Evolutionary conservation across 2,329 filamentous ascomycete species (phyloP).

Genomic region (Monilinia vaccinii-corymbosi): DNA sequence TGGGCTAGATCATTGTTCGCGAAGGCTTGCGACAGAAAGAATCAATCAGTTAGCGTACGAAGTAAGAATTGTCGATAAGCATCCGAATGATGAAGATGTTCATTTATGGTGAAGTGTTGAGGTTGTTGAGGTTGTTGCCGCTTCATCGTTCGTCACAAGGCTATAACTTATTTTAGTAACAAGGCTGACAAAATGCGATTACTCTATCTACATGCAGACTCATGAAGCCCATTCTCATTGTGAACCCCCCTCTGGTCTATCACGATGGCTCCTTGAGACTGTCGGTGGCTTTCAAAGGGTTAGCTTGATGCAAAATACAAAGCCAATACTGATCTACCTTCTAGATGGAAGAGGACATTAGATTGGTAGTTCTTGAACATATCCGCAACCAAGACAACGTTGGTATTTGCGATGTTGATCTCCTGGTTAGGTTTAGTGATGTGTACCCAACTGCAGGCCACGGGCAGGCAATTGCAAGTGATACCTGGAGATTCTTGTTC

Average conservation of each 20-base stretch:
- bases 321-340: conserved; percentile 51
- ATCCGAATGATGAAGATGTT: not conserved
- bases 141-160: conserved; percentile 1
- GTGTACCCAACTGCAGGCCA: not conserved
- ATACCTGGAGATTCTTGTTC: conserved; percentile 83
- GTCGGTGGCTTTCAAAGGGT: conserved; percentile 56
- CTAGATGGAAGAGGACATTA: conserved; percentile 92
- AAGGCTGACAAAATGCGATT: not conserved
- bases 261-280: conserved; percentile 70
- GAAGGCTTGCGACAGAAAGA: not conserved
- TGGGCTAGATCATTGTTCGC: conserved; percentile 4
- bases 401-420: conserved; percentile 98
- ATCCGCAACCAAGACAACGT: conserved; percentile 92
- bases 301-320: conserved; percentile 12
- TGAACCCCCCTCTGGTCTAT: conserved; percentile 1
- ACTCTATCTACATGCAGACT: too few species aligned
- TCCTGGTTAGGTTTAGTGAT: conserved; percentile 47
- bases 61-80: not conserved
- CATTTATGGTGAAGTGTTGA: not conserved
- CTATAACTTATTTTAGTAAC: not conserved
- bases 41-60: not conserved
- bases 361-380: conserved; percentile 99
- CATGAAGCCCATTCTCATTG: not conserved
- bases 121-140: not conserved
- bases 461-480: conserved; percentile 5